Evolutionary conservation across 2,329 filamentous ascomycete genomes (phyloP), one percentile per base, ranked within the genome.

Genomic region (Pyricularia pennisetigena): DNA sequence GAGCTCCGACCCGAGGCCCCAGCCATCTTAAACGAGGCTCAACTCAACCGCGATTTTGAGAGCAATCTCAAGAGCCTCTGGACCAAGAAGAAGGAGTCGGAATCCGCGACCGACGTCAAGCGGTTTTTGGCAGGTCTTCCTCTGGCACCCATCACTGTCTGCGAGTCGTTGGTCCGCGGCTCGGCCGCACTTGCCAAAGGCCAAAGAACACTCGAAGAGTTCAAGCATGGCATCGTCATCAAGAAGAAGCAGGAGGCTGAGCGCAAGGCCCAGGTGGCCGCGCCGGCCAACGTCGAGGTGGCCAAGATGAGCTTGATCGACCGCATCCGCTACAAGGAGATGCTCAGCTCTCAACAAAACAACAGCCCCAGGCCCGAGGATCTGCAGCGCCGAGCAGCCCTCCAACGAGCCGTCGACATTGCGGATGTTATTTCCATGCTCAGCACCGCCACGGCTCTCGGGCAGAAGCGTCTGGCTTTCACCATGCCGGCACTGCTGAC

Each of bases 251-350:
- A 82, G 69, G 80, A 80, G 67, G 76, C 78, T 29, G 75, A 76
- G 26, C 71, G 75, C 16, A 73, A 76, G 70, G 62, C 73, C 69
- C 73, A 73, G 49, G 64, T 75, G 4, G 26, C 12, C 61, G 70
- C 76, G 0, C 72, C 77, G 68, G 71, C 79, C 54, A 83, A 82
- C 69, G 70, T 79, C 1, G 81, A 82, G 66, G 82, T 79, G 62
- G 77, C 78, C 64, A 82, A 88, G 79, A 88, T 90, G 80, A 87
- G 86, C 67, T 85, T 96, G 28, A 82, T 95, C 69, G 91, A 94
- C 76, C 89, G 91, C 65, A 86, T 96, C 71, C 88, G 90, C 71
- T 82, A 85, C 68, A 94, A 94, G 80, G 86, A 91, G 72, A 77
- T 83, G 72, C 81, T 85, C 75, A 75, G 85, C 75, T 74, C 80